Evolutionary conservation across 331 rosid species (phyloP).

Genomic region (Arachis monticola): DNA sequence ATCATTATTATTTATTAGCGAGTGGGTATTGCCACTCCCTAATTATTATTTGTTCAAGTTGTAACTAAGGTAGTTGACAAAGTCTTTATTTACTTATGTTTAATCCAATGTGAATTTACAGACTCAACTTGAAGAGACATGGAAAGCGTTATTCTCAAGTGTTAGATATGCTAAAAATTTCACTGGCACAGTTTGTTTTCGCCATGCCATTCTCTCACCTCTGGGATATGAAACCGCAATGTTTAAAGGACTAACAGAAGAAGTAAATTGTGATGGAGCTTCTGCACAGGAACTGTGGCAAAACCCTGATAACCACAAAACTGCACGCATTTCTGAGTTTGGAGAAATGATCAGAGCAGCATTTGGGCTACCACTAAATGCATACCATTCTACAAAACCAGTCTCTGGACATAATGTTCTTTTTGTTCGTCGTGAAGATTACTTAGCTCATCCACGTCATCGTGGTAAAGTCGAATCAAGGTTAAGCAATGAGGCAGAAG

Average conservation of each 20-base stretch:
- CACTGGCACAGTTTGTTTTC: constrained; percentile 83
- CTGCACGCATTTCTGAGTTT: constrained; percentile 91
- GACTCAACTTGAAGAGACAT: constrained; percentile 91
- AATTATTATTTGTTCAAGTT: constrained; percentile 22
- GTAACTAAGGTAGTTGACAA: constrained; percentile 2
- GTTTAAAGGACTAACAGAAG: constrained; percentile 76
- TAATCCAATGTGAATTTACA: constrained; percentile 46
- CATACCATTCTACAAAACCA: constrained; percentile 52
- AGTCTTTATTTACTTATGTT: constrained; percentile 18
- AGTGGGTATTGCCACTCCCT: too few relatives aligned
- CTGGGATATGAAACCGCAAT: constrained; percentile 87
- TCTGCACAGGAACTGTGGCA: constrained; percentile 76
- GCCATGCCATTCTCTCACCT: constrained; percentile 85
- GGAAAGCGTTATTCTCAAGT: constrained; percentile 86
- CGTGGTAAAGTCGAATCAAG: constrained; percentile 86
- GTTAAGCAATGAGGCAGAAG: constrained; percentile 78
- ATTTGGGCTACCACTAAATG: constrained; percentile 64
- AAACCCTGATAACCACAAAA: constrained; percentile 67
- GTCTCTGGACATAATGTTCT: constrained; percentile 66
- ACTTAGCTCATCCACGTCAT: constrained; percentile 95
- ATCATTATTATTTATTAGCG: constrained; percentile 7
- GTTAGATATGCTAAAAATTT: constrained; percentile 82
- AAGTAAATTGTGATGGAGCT: constrained; percentile 68
- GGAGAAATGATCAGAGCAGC: constrained; percentile 92
- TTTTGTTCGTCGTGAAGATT: constrained; percentile 92